Percentiles rank a stretch among this genome's conserved stretches.
These are phyloP conservation scores for Phytophthora aleatoria DNA, from an alignment of 352 stramenopile species.

Conservation along the genomic window DNA sequence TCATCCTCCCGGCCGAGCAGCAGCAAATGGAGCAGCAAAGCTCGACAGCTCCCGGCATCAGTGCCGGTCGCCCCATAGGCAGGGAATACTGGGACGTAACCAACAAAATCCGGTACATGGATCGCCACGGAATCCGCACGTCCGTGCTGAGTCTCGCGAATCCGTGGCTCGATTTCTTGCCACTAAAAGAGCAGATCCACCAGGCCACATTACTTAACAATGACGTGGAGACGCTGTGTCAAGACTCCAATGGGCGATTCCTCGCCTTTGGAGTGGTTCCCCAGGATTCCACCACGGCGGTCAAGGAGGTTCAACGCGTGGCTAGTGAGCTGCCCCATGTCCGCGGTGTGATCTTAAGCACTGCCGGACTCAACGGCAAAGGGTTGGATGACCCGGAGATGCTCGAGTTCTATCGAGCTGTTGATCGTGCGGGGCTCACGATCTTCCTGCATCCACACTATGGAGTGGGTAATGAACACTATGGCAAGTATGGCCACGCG, in stretches of 20 bases:
- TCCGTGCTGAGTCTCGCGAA: slow-evolving; percentile 71
- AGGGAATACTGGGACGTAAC: slow-evolving; percentile 59
- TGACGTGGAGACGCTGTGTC: slow-evolving; percentile 58
- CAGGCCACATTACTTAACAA: slow-evolving; percentile 60
- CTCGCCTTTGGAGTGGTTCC: slow-evolving; percentile 62
- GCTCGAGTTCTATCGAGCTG: slow-evolving; percentile 55
- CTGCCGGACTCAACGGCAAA: slow-evolving; percentile 56
- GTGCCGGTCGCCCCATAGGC: slow-evolving; percentile 55
- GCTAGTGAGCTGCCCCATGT: slow-evolving; percentile 38
- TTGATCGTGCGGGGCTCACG: slow-evolving; percentile 44
- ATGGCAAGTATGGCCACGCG: slow-evolving; percentile 55
- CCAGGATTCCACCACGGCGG: slow-evolving; percentile 36
- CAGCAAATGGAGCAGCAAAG: slow-evolving; percentile 39
- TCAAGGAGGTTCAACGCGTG: slow-evolving; percentile 49
- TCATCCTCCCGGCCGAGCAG: slow-evolving; percentile 65
- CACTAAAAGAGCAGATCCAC: slow-evolving; percentile 41
- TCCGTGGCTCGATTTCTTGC: slow-evolving; percentile 73
- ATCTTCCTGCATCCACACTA: slow-evolving; percentile 80
- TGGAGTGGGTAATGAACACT: slow-evolving; percentile 67
- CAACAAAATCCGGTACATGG: slow-evolving; percentile 72
- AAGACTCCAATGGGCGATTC: slow-evolving; percentile 43
- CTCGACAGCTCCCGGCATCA: slow-evolving; percentile 34
- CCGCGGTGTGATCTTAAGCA: slow-evolving; percentile 60
- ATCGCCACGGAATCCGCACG: slow-evolving; percentile 57
- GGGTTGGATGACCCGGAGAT: slow-evolving; percentile 61